These are phyloP conservation scores for Exophiala phaeomuriformis DNA, from an alignment of 2,329 filamentous ascomycete species.

Conservation along the genomic window DNA sequence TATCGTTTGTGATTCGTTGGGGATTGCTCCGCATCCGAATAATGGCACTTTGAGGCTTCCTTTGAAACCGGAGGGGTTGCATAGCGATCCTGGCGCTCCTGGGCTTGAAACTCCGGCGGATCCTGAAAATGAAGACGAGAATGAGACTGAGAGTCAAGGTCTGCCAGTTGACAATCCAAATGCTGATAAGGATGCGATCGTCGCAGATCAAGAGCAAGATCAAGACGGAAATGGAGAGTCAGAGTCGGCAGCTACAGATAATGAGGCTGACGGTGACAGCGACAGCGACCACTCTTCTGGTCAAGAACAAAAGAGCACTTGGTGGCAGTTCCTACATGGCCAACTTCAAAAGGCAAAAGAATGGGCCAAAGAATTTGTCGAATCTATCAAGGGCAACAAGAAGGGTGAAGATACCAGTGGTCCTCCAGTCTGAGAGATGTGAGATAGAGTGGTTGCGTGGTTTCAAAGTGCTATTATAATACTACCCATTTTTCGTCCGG, in stretches of 20 bases:
- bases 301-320: slow-evolving; percentile 10
- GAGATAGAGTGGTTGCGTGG: background rate
- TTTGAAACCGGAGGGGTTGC: slow-evolving; percentile 39
- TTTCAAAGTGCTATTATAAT: no score
- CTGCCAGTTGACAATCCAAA: background rate
- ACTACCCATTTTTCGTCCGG: no score
- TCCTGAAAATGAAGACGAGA: slow-evolving; percentile 7
- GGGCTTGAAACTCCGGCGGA: slow-evolving; percentile 16
- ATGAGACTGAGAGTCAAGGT: background rate
- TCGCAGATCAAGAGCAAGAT: background rate
- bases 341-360: slow-evolving; percentile 26
- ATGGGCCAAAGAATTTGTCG: slow-evolving; percentile 26
- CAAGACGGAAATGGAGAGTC: no score
- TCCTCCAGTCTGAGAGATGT: slow-evolving; percentile 10
- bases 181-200: background rate
- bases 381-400: slow-evolving; percentile 25
- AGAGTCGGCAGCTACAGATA: no score
- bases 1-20: slow-evolving; percentile 81
- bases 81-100: slow-evolving; percentile 36
- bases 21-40: slow-evolving; percentile 65
- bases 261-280: background rate
- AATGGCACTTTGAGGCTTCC: slow-evolving; percentile 68
- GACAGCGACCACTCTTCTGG: background rate
- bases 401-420: slow-evolving; percentile 7
- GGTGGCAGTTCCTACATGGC: slow-evolving; percentile 26